Evolutionary conservation across 2,329 filamentous ascomycete species (phyloP), one percentile per base, ranked within the genome.

Genomic region (Sclerotinia subarctica): DNA sequence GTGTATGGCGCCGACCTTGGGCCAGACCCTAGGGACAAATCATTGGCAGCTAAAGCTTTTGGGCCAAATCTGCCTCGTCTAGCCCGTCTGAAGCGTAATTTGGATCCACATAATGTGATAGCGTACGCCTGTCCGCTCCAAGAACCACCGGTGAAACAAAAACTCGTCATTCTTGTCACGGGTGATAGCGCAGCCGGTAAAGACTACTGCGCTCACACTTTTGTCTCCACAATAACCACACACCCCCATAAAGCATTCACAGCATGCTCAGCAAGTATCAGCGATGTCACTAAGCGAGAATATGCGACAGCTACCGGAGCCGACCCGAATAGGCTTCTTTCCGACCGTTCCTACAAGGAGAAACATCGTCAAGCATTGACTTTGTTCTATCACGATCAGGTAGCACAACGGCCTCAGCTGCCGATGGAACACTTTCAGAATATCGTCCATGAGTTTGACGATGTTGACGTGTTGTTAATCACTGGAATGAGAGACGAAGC

Each of bases 1-100:
- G 81, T 75, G 10, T 90, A 90, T 72, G 77, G 83, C 35, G 86
- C 87, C 5, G 87, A 90, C 72, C 85, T 90, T 32, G 87, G 87
- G 15, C 86, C 86, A 3, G 86, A 89, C 70, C 84, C 85, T 0
- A 78, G 86, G 79, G 88, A 90, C 71, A 75, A 76, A 0, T 69
- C 68, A 1, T 78, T 90, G 24, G 85, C 84, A 0, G 72, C 72
- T 5, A 80, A 78, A 69, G 86, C 87, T 53, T 90, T 89, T 79
- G 86, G 86, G 10, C 78, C 77, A 2, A 90, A 89, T 72, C 70
- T 71, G 15, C 72, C 72, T 7, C 84, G 83, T 6, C 78, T 90
- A 2, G 78, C 78, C 47, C 77, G 75, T 68, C 80, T 90, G 66
- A 89, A 89, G 77, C 74, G 72, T 3, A 72, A 0, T 2, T 73